phyloP scores from a whole-genome alignment of 192 early-diverging fungal genomes.

The Hyaloraphidium curvatum region DNA sequence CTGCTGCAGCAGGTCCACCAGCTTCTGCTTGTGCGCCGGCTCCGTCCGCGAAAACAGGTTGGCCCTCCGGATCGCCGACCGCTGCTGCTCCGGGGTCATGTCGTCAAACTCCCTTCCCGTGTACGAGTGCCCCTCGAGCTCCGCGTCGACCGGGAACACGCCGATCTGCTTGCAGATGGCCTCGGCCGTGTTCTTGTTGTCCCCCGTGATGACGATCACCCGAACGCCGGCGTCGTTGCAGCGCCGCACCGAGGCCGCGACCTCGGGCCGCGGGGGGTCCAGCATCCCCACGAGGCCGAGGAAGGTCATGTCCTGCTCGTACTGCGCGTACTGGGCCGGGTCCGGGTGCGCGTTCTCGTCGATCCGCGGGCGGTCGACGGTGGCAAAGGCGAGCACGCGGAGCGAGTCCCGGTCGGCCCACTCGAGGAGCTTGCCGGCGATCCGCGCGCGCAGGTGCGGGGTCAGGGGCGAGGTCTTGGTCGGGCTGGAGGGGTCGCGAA shows the following conservation, averaged over 20 bases:
- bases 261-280: conserved; percentile 92
- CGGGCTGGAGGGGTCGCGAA: conserved; percentile 20
- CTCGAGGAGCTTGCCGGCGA: conserved; percentile 43
- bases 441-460: conserved; percentile 26
- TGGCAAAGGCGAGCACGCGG: conserved; percentile 80
- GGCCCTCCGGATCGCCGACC: conserved; percentile 46
- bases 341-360: conserved; percentile 32
- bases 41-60: conserved; percentile 86
- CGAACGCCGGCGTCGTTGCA: conserved; percentile 90
- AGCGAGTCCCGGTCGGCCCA: conserved; percentile 62
- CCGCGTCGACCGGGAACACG: conserved; percentile 52
- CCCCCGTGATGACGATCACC: conserved; percentile 96
- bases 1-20: conserved; percentile 77
- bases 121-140: conserved; percentile 36
- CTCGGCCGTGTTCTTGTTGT: conserved; percentile 94
- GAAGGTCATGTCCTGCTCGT: conserved; percentile 61
- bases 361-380: conserved; percentile 51
- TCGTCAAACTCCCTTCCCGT: conserved; percentile 94
- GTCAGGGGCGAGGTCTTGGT: conserved; percentile 42
- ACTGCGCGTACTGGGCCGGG: conserved; percentile 31
- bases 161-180: conserved; percentile 90
- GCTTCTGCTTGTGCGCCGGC: conserved; percentile 83
- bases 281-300: conserved; percentile 90
- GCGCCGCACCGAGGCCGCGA: conserved; percentile 55
- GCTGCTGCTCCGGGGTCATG: conserved; percentile 51